Percentiles rank a stretch among this genome's conserved stretches.
Evolutionary conservation across 2,329 filamentous ascomycete species (phyloP).

Genomic region (Fusarium pseudonygamai): DNA sequence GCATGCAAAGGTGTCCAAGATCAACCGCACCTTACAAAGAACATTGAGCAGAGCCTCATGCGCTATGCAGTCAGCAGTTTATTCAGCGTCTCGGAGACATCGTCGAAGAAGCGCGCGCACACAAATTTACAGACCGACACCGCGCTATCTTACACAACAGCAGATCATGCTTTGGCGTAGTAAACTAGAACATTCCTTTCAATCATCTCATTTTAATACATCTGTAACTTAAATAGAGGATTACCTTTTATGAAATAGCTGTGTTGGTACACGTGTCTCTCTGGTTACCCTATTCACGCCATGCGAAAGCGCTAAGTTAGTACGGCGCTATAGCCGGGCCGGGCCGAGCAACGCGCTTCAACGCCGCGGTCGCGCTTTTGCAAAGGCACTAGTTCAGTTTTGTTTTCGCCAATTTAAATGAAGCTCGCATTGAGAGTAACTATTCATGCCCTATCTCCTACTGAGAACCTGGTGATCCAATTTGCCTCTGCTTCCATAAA

Average conservation of each 20-base stretch:
- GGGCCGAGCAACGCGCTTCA: neutral
- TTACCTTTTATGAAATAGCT: neutral
- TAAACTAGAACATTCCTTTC: too few species aligned
- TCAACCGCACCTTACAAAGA: neutral
- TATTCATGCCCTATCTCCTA: neutral
- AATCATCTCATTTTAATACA: too few species aligned
- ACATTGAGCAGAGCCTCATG: too few species aligned
- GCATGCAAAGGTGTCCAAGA: neutral
- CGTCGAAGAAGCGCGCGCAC: neutral
- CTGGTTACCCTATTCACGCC: neutral
- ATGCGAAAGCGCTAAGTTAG: too few species aligned
- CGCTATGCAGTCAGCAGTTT: neutral
- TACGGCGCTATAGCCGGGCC: too few species aligned
- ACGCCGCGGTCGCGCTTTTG: too few species aligned
- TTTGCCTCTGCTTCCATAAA: neutral
- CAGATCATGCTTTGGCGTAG: neutral
- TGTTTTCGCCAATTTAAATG: too few species aligned
- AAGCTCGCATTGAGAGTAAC: fast-evolving
- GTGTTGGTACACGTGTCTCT: neutral
- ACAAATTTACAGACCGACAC: too few species aligned
- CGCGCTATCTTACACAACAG: neutral
- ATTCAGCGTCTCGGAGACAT: neutral
- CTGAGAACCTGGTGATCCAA: neutral
- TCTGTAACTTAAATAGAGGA: neutral
- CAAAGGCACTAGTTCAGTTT: fast-evolving